Base-by-base conservation (phyloP, 2,329 filamentous ascomycete species). In the Tolypocladium ophioglossoides region DNA sequence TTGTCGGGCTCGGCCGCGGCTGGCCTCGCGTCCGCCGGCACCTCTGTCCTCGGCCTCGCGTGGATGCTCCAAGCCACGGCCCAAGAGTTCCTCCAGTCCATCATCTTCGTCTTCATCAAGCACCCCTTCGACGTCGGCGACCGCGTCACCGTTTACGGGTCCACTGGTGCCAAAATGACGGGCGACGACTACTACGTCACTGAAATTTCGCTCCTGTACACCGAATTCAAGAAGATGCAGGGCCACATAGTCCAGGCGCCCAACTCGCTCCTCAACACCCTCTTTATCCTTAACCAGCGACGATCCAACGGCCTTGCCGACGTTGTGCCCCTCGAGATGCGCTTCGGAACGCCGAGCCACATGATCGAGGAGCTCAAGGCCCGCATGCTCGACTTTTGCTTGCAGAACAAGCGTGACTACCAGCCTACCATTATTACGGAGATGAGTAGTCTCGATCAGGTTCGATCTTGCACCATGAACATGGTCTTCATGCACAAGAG, bases 171-270 rank as follows among this genome's bases (percentile, higher is more conserved):
- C n/a, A 68, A 78, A 18, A 78, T 90, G 65, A 82, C 79, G 38
- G 91, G 91, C 48, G 92, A 96, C 62, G 92, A 96, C 64, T 97
- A 96, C 71, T 96, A 95, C 60, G 91, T 97, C 53, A 95, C 95
- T 53, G 89, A 96, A 65, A 95, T 97, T 54, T 87, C 90, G 1
- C 78, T 97, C 1, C 78, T 96, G 18, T 97, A 94, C 68, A 97
- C 92, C 16, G 92, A 96, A 65, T 96, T 96, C 76, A 96, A 96
- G 78, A 96, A 96, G 76, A 92, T 96, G 88, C 87, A 96, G 70
- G 92, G 92, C 2, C 91, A 96, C 63, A 86, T 96, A 27, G 92
- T 97, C 0, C 92, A 96, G 70, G 92, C 92, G 0, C 92, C 92
- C 12, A 97, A 97, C 78, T 95, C 87, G 55, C 84, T 96, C 39